Evolutionary conservation across 768 basidiomycete genomes (phyloP), one percentile per base, ranked within the genome.

Genomic region (Suillus subluteus): DNA sequence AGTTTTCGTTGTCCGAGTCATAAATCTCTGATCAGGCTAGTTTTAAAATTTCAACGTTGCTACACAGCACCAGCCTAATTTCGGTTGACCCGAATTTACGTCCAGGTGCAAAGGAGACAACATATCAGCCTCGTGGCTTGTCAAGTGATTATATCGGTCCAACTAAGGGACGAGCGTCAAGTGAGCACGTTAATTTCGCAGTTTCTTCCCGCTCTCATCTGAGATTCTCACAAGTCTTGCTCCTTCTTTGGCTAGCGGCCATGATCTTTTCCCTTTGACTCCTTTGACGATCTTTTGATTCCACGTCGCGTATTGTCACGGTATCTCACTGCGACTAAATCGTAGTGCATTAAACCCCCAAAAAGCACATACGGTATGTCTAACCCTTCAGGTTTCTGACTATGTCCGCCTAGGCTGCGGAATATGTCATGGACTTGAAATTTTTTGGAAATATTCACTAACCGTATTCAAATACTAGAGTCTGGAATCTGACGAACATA

Each of bases 291-390:
- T 55, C 65, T 30, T 63, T 65, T 62, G 54, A 62, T 62, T 58
- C 41, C 12, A 30, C 58, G 18, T 61, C 23, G 41, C 62, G 46
- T 58, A 37, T 32, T 56, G 21, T 26, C 26, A 26, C 26, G 26
- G 26, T 46, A 62, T 43, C 46, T 37, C 64, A n/a, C 41, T 30
- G 37, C 32, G 23, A 43, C 23, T 61, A 13, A 30, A 18, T 37
- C 48, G 43, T 43, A 43, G 44, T 63, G 65, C 35, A 63, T 63
- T 52, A 35, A 40, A 68, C 66, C 40, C 58, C 65, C 62, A 8
- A 69, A 58, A 58, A 62, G 73, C 66, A 77, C 73, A 72, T 75
- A 70, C 68, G 66, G 72, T 75, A 70, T 67, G 75, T 70, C 15
- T 5, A 40, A 41, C 55, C 58, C 62, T 67, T 67, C 61, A 26